Percentiles rank a stretch among this genome's conserved stretches.
Conservation (phyloP, 2,329 filamentous ascomycete species). For the Neofusicoccum cordaticola region DNA sequence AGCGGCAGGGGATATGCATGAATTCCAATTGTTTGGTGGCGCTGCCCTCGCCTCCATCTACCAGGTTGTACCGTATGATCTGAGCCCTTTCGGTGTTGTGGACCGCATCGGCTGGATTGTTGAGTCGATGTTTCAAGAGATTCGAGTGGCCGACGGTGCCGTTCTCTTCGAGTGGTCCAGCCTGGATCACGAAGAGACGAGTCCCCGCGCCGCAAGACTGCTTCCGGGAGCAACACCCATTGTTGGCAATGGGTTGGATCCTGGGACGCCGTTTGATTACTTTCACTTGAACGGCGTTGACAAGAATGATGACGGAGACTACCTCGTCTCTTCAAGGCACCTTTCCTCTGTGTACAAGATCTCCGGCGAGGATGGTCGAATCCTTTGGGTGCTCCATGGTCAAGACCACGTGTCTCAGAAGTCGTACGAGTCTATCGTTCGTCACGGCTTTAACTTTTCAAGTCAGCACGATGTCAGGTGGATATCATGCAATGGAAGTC, state of each 20-base stretch:
- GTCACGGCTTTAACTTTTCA: constrained; percentile 29
- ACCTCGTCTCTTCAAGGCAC: constrained; percentile 29
- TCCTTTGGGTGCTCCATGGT: constrained; percentile 35
- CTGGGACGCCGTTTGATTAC: constrained; percentile 39
- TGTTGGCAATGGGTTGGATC: constrained; percentile 40
- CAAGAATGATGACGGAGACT: constrained; percentile 31
- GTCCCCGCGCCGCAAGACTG: constrained; percentile 23
- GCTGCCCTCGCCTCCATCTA: constrained; percentile 46
- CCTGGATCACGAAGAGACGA: constrained; percentile 32
- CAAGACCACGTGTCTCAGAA: constrained; percentile 40
- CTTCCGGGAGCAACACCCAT: constrained; percentile 28
- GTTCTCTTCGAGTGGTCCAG: constrained; percentile 42
- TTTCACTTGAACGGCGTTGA: constrained; percentile 42
- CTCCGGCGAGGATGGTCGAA: constrained; percentile 23
- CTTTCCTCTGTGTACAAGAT: constrained; percentile 27
- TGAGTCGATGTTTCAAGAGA: constrained; percentile 45
- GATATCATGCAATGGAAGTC: constrained; percentile 42
- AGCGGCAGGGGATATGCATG: constrained; percentile 39
- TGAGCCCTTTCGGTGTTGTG: constrained; percentile 36
- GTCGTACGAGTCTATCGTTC: constrained; percentile 37
- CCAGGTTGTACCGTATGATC: constrained; percentile 36
- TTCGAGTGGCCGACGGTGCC: constrained; percentile 39
- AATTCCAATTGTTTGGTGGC: constrained; percentile 41
- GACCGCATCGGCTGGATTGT: constrained; percentile 38
- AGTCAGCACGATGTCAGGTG: constrained; percentile 1